Conservation (phyloP, 1,139 yeast genomes). For the Nadsonia commutata region DNA sequence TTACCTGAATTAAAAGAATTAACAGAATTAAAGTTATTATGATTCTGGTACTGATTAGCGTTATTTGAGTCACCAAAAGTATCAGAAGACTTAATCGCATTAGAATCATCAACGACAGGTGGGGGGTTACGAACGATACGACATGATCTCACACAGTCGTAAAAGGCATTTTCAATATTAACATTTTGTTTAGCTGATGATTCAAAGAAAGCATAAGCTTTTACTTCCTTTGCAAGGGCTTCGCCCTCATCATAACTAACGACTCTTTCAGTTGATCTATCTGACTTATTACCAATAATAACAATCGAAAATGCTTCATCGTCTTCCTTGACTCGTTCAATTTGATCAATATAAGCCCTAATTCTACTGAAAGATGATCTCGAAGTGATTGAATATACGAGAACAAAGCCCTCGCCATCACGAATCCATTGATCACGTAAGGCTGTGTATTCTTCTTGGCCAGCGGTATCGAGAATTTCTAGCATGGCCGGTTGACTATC, state of each 20-base stretch:
- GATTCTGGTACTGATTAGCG: too few species aligned
- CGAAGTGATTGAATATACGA: conserved; percentile 85
- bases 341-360: conserved; percentile 74
- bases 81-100: too few species aligned
- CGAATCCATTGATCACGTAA: conserved; percentile 90
- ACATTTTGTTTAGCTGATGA: conserved; percentile 86
- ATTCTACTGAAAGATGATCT: conserved; percentile 72
- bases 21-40: too few species aligned
- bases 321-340: conserved; percentile 75
- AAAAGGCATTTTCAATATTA: conserved; percentile 81
- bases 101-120: not conserved
- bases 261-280: conserved; percentile 60
- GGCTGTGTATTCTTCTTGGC: conserved; percentile 94
- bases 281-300: conserved; percentile 33
- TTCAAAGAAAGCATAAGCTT: conserved; percentile 73
- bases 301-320: conserved; percentile 25
- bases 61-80: too few species aligned
- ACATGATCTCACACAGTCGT: conserved; percentile 79
- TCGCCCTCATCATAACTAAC: conserved; percentile 73
- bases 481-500: conserved; percentile 86
- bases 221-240: conserved; percentile 51
- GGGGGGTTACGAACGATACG: conserved; percentile 21
- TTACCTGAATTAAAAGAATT: too few species aligned
- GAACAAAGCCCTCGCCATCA: conserved; percentile 80
- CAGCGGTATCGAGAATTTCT: conserved; percentile 94